phyloP scores from a whole-genome alignment of 2,329 filamentous ascomycete genomes.

The Trichoderma sp. region DNA sequence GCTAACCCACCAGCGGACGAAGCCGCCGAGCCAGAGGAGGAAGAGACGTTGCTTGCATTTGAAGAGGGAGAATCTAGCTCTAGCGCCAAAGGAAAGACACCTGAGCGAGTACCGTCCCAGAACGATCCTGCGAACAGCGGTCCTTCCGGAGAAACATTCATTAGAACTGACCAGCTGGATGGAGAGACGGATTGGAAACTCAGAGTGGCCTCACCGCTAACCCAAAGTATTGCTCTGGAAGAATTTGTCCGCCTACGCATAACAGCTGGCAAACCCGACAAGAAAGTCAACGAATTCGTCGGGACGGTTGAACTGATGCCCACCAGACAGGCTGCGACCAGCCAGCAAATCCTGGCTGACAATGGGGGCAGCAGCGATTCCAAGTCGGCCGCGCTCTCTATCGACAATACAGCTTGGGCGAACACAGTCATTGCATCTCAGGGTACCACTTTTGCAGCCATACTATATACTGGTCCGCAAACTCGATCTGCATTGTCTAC shows the following conservation, averaged over 20 bases:
- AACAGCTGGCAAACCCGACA: constrained; percentile 87
- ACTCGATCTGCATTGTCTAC: constrained; percentile 94
- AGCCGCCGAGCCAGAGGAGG: constrained; percentile 44
- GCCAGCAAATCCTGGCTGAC: constrained; percentile 42
- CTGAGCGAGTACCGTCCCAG: constrained; percentile 36
- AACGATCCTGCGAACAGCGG: constrained; percentile 43
- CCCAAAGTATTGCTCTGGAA: constrained; percentile 73
- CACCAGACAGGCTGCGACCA: constrained; percentile 54
- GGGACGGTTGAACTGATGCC: constrained; percentile 81
- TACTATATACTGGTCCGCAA: constrained; percentile 93
- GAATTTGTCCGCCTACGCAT: constrained; percentile 74
- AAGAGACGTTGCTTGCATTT: constrained; percentile 49
- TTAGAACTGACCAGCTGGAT: constrained; percentile 94
- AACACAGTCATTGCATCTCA: constrained; percentile 97
- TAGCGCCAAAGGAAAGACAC: constrained; percentile 44
- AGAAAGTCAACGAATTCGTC: constrained; percentile 90
- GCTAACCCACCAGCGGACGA: constrained; percentile 39
- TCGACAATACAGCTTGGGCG: constrained; percentile 98
- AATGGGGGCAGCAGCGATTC: constrained; percentile 41
- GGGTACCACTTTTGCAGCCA: constrained; percentile 82
- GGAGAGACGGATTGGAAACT: constrained; percentile 99
- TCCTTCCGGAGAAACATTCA: constrained; percentile 86
- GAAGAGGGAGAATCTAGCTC: constrained; percentile 42
- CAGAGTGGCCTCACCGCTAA: constrained; percentile 81
- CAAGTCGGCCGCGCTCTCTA: constrained; percentile 75